These are phyloP conservation scores for Friedmanniomyces simplex DNA, from an alignment of 495 filamentous ascomycete species.

Conservation along the genomic window DNA sequence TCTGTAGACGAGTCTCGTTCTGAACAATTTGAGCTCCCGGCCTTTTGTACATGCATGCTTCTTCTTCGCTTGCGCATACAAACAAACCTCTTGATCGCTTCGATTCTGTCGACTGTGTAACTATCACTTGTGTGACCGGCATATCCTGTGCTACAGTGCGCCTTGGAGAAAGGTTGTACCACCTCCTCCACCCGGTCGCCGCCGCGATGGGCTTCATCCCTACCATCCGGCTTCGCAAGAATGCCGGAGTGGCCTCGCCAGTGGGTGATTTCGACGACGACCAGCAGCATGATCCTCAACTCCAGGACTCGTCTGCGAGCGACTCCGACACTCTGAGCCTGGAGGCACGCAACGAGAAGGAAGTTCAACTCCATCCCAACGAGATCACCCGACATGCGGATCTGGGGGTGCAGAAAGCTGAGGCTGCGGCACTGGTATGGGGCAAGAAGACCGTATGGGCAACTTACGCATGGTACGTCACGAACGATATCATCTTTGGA, in stretches of 20 bases:
- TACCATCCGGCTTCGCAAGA: neutral
- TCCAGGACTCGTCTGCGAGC: neutral
- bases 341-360: slow-evolving; percentile 1
- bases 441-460: neutral
- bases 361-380: neutral
- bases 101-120: too few species aligned
- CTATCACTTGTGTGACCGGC: too few species aligned
- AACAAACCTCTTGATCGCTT: too few species aligned
- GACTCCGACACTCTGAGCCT: slow-evolving; percentile 1
- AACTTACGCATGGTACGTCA: slow-evolving; percentile 5
- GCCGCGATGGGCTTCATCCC: neutral
- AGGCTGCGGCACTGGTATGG: slow-evolving; percentile 9
- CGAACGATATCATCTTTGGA: neutral
- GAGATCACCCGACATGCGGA: neutral
- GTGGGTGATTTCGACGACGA: neutral
- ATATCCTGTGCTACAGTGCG: too few species aligned
- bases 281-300: neutral
- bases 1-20: too few species aligned
- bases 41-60: too few species aligned
- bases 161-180: too few species aligned
- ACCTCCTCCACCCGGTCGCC: too few species aligned
- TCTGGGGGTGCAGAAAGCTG: slow-evolving; percentile 6
- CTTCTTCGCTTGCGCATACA: too few species aligned
- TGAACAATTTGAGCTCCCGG: too few species aligned
- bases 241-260: neutral